phyloP scores from a whole-genome alignment of 306 rosid species.

The Ormosia semicastrata region DNA sequence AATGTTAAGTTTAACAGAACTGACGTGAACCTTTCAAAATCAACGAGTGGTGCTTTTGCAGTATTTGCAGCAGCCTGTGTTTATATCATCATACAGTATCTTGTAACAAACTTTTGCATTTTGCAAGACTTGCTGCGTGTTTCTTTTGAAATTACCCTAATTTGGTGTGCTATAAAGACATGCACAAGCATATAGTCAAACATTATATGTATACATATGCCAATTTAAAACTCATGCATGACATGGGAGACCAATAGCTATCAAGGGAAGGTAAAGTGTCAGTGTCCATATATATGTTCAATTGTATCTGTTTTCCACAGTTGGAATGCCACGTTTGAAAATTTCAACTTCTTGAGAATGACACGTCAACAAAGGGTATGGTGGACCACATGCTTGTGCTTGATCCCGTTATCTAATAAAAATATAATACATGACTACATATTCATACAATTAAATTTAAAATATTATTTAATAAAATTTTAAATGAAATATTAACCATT shows the following conservation, averaged over 20 bases:
- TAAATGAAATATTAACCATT: too few relatives aligned
- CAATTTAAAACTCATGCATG: slow-evolving; percentile 33
- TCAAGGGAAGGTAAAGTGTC: slow-evolving; percentile 47
- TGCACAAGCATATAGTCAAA: slow-evolving; percentile 19
- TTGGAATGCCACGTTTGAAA: slow-evolving; percentile 21
- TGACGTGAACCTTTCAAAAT: background rate
- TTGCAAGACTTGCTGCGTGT: background rate
- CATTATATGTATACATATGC: background rate
- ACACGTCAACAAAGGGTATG: slow-evolving; percentile 50
- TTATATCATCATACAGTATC: background rate
- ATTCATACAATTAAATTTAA: too few relatives aligned
- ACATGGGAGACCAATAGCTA: slow-evolving; percentile 24
- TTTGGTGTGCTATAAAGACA: background rate
- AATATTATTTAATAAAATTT: too few relatives aligned
- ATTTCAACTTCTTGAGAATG: slow-evolving; percentile 35
- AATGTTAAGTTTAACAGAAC: background rate
- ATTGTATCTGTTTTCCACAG: slow-evolving; percentile 13
- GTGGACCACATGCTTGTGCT: slow-evolving; percentile 24
- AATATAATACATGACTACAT: too few relatives aligned
- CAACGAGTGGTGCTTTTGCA: background rate
- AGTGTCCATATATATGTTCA: slow-evolving; percentile 33
- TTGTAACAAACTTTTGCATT: background rate
- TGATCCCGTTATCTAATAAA: background rate
- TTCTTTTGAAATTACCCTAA: background rate
- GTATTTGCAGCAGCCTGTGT: background rate